Percentiles rank a stretch among this genome's conserved stretches.
These are phyloP conservation scores for Cardiospermum halicacabum DNA, from an alignment of 345 rosid genomes.

Conservation along the genomic window DNA sequence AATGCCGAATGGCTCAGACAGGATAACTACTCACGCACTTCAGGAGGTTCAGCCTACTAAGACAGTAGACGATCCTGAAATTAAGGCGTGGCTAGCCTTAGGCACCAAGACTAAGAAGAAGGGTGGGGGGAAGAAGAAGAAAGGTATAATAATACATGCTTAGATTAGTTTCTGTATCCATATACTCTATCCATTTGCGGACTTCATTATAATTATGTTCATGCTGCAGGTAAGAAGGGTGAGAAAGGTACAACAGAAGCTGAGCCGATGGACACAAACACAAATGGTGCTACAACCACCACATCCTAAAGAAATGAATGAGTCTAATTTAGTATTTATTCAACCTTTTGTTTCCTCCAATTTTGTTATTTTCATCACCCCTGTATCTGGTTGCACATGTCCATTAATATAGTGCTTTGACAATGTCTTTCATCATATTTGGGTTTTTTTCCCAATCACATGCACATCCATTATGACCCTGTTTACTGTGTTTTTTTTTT, in stretches of 20 bases:
- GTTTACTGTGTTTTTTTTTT: background rate
- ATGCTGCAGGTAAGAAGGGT: constrained; percentile 73
- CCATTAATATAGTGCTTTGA: constrained; percentile 27
- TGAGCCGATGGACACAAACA: constrained; percentile 60
- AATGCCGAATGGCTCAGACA: constrained; percentile 97
- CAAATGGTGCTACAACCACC: constrained; percentile 40
- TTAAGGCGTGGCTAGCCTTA: constrained; percentile 95
- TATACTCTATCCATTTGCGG: too few relatives aligned
- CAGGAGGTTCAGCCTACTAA: constrained; percentile 79
- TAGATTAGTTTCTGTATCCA: too few relatives aligned
- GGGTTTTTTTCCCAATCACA: background rate
- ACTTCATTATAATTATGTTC: too few relatives aligned
- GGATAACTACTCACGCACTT: constrained; percentile 70
- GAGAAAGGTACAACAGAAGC: constrained; percentile 58
- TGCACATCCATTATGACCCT: background rate
- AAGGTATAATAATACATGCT: constrained; percentile 42
- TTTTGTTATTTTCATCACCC: constrained; percentile 45
- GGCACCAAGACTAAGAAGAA: constrained; percentile 88
- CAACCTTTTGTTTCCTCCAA: constrained; percentile 19
- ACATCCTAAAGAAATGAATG: too few relatives aligned
- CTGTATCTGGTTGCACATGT: constrained; percentile 29
- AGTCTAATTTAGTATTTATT: constrained; percentile 7
- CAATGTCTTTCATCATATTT: constrained; percentile 16
- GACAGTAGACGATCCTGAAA: constrained; percentile 79
- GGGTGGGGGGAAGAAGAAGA: constrained; percentile 99